Percentiles rank a stretch among this genome's conserved stretches.
Conservation (phyloP, 78 protist species). For the Dictyostelium purpureum region DNA sequence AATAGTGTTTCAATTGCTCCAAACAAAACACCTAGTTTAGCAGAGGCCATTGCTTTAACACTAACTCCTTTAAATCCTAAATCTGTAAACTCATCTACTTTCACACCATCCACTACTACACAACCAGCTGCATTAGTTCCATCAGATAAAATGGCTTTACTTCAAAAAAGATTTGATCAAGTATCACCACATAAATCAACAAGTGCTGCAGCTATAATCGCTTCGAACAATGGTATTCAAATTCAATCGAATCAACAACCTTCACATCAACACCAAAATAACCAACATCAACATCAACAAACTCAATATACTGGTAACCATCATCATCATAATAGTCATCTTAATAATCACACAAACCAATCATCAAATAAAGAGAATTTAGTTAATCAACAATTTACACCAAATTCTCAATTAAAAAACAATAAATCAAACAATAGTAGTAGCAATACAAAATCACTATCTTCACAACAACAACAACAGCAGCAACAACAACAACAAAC, state of each 20-base stretch:
- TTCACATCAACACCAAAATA: not conserved
- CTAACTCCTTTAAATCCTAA: not conserved
- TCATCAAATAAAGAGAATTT: constrained; percentile 17
- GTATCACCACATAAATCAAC: not conserved
- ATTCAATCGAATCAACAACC: not conserved
- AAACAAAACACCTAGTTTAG: not conserved
- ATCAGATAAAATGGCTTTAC: constrained; percentile 12
- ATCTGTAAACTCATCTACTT: not conserved
- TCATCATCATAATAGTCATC: not conserved
- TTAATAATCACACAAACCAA: not conserved
- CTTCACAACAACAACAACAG: not conserved
- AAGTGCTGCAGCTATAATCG: not conserved
- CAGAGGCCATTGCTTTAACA: not conserved
- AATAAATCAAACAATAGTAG: not conserved
- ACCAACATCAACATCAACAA: not conserved
- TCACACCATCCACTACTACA: not conserved
- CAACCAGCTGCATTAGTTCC: constrained; percentile 2
- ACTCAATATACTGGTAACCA: not conserved
- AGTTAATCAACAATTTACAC: not conserved
- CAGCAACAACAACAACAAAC: not conserved
- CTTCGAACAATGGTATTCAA: no score
- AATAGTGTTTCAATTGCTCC: not conserved
- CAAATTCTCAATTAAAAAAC: not conserved
- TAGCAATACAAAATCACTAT: no score
- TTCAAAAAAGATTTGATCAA: constrained; percentile 56